Evolutionary conservation across 129 eudicot genomes (phyloP).

Genomic region (Tagetes patula): DNA sequence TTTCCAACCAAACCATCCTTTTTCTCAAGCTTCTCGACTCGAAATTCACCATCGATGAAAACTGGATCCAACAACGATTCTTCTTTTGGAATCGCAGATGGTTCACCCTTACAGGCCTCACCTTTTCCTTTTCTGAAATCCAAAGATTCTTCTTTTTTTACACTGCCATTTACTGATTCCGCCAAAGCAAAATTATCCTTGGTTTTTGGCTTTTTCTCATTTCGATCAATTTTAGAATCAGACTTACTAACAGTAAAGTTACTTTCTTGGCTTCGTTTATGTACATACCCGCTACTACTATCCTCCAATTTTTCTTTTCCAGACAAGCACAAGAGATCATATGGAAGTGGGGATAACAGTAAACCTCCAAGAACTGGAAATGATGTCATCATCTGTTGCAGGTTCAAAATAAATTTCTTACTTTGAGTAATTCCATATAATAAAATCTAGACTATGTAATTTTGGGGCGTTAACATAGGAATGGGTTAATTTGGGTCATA

Average conservation of each 20-base stretch:
- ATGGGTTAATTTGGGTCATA: not conserved
- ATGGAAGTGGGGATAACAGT: conserved; percentile 73
- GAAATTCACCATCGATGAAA: conserved; percentile 31
- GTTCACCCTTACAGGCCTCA: conserved; percentile 35
- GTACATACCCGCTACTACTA: conserved; percentile 39
- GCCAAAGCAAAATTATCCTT: conserved; percentile 32
- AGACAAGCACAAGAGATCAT: conserved; percentile 43
- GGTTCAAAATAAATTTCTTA: not conserved
- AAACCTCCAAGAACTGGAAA: conserved; percentile 49
- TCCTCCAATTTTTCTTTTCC: conserved; percentile 50
- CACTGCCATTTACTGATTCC: conserved; percentile 25
- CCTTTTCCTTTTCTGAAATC: conserved; percentile 44
- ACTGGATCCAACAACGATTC: conserved; percentile 44
- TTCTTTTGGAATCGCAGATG: conserved; percentile 35
- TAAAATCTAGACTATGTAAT: not conserved
- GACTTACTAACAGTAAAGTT: conserved; percentile 36
- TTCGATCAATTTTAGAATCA: conserved; percentile 41
- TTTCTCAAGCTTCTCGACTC: conserved; percentile 43
- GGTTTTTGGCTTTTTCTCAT: conserved; percentile 44
- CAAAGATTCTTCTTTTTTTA: conserved; percentile 37
- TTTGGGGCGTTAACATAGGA: not conserved
- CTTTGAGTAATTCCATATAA: conserved; percentile 2
- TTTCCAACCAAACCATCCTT: conserved; percentile 35
- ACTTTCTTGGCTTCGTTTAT: conserved; percentile 44
- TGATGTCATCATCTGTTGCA: conserved; percentile 85